Evolutionary conservation across 352 stramenopile species (phyloP).

Genomic region (Globisporangium echinulatum): DNA sequence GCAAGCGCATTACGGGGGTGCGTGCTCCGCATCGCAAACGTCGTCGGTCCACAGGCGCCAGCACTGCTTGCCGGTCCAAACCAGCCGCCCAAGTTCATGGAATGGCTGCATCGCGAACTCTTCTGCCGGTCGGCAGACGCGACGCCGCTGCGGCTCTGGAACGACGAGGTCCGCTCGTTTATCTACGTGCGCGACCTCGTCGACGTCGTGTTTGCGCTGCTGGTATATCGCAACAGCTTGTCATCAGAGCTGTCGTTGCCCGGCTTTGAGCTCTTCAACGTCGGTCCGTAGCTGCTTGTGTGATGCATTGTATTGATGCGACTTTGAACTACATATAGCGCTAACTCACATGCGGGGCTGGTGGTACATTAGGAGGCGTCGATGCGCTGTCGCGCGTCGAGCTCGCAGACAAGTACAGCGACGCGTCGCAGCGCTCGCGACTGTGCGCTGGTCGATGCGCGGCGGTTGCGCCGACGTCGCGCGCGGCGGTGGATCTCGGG

Average conservation of each 20-base stretch:
- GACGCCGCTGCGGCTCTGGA: slow-evolving; percentile 37
- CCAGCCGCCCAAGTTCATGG: slow-evolving; percentile 48
- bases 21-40: slow-evolving; percentile 57
- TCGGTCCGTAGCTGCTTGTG: slow-evolving; percentile 26
- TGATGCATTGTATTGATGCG: neutral
- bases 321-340: too few species aligned
- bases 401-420: slow-evolving; percentile 28
- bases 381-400: slow-evolving; percentile 44
- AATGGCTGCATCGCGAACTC: slow-evolving; percentile 53
- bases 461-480: slow-evolving; percentile 19
- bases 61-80: slow-evolving; percentile 19
- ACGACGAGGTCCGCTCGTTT: slow-evolving; percentile 60
- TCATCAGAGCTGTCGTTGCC: neutral
- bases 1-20: slow-evolving; percentile 7
- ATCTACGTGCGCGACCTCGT: slow-evolving; percentile 48
- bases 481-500: slow-evolving; percentile 31
- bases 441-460: neutral
- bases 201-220: slow-evolving; percentile 25
- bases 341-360: too few species aligned
- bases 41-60: slow-evolving; percentile 36
- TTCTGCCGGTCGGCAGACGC: slow-evolving; percentile 4
- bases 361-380: slow-evolving; percentile 22
- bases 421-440: slow-evolving; percentile 11
- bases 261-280: slow-evolving; percentile 28
- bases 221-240: slow-evolving; percentile 4